These are phyloP conservation scores for Diddensiella transvaalensis DNA, from an alignment of 805 yeast species.

Conservation along the genomic window DNA sequence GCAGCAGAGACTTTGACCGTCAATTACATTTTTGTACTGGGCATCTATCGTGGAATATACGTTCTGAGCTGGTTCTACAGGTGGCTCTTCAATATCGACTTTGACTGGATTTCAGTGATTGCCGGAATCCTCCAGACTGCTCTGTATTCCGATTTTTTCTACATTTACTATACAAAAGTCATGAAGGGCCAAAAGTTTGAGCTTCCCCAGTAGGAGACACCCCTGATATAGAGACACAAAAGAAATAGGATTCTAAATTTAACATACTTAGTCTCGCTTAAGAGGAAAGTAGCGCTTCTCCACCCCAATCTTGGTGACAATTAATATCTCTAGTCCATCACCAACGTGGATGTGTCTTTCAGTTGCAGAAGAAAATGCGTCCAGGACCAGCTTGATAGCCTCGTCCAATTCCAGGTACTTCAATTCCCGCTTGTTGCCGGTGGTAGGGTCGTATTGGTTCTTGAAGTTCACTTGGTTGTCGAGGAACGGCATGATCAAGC, in stretches of 20 bases:
- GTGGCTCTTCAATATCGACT: constrained; percentile 55
- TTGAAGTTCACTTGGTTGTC: constrained; percentile 96
- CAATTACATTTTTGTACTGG: constrained; percentile 92
- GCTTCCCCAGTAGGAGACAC: constrained; percentile 52
- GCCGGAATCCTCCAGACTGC: constrained; percentile 86
- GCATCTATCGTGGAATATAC: constrained; percentile 82
- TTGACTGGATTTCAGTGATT: constrained; percentile 66
- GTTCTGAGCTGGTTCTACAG: constrained; percentile 95
- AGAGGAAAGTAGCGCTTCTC: constrained; percentile 77
- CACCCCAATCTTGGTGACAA: constrained; percentile 92
- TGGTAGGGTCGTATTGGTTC: constrained; percentile 82
- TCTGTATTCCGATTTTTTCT: constrained; percentile 92
- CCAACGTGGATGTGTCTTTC: constrained; percentile 99
- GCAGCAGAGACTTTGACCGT: constrained; percentile 82
- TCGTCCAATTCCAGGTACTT: constrained; percentile 74
- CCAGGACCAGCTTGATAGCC: constrained; percentile 82
- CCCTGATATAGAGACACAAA: background rate
- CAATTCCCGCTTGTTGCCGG: constrained; percentile 58
- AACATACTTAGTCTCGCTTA: constrained; percentile 65
- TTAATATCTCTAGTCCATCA: constrained; percentile 87
- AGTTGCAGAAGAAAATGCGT: constrained; percentile 93
- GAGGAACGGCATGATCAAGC: constrained; percentile 93
- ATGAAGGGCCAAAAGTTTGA: constrained; percentile 74
- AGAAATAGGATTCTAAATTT: background rate
- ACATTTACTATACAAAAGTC: constrained; percentile 77